Conservation (phyloP, 352 stramenopile species). For the Globisporangium yorkense region DNA sequence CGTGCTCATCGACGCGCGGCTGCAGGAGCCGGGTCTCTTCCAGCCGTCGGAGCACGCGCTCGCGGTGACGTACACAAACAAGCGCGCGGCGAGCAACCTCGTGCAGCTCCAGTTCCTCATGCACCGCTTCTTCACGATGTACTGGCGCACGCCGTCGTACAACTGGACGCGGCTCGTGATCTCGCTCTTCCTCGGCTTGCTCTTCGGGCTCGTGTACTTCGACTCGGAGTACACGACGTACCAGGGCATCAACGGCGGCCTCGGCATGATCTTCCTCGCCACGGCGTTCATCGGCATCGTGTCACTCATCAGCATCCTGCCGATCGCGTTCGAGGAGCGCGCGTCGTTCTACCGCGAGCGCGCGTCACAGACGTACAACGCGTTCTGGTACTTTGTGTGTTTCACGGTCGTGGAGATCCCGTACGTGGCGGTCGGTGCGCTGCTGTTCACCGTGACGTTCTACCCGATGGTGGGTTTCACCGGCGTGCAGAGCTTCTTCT, state of each 20-base stretch:
- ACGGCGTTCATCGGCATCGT: slow-evolving; percentile 74
- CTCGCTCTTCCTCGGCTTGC: slow-evolving; percentile 63
- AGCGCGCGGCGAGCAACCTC: slow-evolving; percentile 32
- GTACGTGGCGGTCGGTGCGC: slow-evolving; percentile 27
- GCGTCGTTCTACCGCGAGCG: slow-evolving; percentile 89
- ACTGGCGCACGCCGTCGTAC: slow-evolving; percentile 82
- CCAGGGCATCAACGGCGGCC: slow-evolving; percentile 27
- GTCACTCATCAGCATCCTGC: slow-evolving; percentile 59
- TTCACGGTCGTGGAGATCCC: slow-evolving; percentile 69
- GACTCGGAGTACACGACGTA: slow-evolving; percentile 30
- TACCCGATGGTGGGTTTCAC: slow-evolving; percentile 65
- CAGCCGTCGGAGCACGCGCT: neutral
- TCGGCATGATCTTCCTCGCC: slow-evolving; percentile 74
- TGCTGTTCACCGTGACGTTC: slow-evolving; percentile 54
- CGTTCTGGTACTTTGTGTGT: slow-evolving; percentile 56
- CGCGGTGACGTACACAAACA: slow-evolving; percentile 14
- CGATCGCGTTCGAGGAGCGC: slow-evolving; percentile 73
- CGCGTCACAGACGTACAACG: slow-evolving; percentile 75
- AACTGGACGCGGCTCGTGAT: slow-evolving; percentile 78
- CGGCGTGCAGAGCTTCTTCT: slow-evolving; percentile 21
- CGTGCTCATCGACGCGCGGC: neutral
- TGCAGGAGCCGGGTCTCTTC: neutral
- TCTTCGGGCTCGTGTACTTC: slow-evolving; percentile 55
- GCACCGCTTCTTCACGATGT: slow-evolving; percentile 43
- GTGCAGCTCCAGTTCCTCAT: slow-evolving; percentile 44